Base-by-base conservation (phyloP, 768 basidiomycete genomes). In the Paxillus rubicundulus region DNA sequence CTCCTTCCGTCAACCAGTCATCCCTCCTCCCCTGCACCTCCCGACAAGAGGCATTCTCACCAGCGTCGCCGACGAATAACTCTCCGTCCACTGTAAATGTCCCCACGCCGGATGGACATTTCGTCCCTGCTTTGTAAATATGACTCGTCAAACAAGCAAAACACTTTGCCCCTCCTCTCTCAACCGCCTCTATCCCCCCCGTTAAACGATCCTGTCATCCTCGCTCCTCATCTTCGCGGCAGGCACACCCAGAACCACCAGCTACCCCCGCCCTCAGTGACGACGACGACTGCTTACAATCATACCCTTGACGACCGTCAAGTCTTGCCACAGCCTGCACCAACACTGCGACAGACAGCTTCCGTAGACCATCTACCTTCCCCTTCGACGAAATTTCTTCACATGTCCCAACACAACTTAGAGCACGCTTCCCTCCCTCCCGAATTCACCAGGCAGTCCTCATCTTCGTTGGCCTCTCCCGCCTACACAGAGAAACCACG, bases 61-160 rank as follows among this genome's bases (percentile, higher is more conserved):
- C 57, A 33, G 28, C 48, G 42, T 13, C 44, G 50, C 63, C 65
- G 45, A 61, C 69, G 48, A 53, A 32, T 21, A 38, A 50, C 28
- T 17, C 45, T 21, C 37, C 47, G 37, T 39, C 27, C 12, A 36
- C 36, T 18, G 46, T 40, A 37, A 50, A 87, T 86, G 84, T 76
- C 77, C 43, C 82, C 85, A 24, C 77, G 86, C 48, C 77, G 87
- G 46, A 84, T 90, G 63, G 84, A 84, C 62, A 90, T 91, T 20
- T 85, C 86, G 13, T 87, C 86, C 8, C 80, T 90, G 36, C 78
- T 89, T 28, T 88, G 85, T 62, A 72, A 77, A 61, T 80, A 82
- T 63, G 70, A 75, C 56, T 62, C 64, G 20, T 37, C 54, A 33
- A 38, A 50, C 52, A 33, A 53, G 53, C 17, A 48, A 47, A 48